Conservation (phyloP, 805 yeast species). For the Pichia nanzhaoensis region DNA sequence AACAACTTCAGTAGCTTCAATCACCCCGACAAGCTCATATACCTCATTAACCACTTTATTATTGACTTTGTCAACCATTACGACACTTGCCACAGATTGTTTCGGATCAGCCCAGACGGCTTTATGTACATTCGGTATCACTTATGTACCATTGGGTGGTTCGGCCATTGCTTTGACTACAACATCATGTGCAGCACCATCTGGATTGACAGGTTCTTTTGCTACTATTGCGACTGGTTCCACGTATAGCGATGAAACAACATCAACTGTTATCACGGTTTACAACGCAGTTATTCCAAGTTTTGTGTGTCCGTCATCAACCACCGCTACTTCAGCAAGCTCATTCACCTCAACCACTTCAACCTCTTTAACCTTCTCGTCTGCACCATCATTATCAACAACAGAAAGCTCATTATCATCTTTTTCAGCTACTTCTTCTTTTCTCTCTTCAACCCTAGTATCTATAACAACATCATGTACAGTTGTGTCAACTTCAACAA, state of each 20-base stretch:
- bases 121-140: background rate
- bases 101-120: background rate
- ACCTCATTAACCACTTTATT: background rate
- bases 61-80: background rate
- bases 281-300: background rate
- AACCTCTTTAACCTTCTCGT: background rate
- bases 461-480: too few relatives aligned
- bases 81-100: constrained; percentile 5
- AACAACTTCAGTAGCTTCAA: background rate
- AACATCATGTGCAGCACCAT: constrained; percentile 6
- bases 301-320: background rate
- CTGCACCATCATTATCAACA: constrained; percentile 1
- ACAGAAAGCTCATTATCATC: constrained; percentile 4
- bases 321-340: background rate
- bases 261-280: background rate
- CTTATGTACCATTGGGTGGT: constrained; percentile 2
- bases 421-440: constrained; percentile 6
- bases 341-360: constrained; percentile 1
- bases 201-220: constrained; percentile 11
- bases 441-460: too few relatives aligned
- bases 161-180: background rate
- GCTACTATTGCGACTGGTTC: background rate
- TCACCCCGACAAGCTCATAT: background rate
- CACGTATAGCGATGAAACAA: constrained; percentile 3
- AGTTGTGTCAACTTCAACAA: too few relatives aligned